A percentile compares a stretch with the other conserved stretches of the same genome.
Conservation (phyloP, 768 basidiomycete genomes). For the Hydnomerulius pinastri region DNA sequence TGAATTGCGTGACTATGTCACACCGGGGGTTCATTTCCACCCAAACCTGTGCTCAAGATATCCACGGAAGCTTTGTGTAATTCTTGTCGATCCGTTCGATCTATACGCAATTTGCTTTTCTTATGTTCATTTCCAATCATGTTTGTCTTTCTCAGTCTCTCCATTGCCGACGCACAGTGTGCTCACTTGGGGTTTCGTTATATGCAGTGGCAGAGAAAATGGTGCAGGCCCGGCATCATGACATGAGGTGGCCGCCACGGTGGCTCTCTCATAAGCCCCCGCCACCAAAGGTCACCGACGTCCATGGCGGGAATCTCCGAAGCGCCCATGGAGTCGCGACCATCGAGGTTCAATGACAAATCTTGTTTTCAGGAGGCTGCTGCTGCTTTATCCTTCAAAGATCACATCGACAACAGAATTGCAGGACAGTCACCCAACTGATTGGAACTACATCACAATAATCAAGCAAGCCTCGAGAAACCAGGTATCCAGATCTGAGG, state of each 20-base stretch:
- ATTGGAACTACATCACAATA: too few species aligned
- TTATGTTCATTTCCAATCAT: constrained; percentile 12
- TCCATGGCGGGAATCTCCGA: too few species aligned
- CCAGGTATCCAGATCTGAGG: too few species aligned
- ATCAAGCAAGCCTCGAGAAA: too few species aligned
- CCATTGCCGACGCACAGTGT: not conserved
- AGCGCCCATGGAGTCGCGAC: too few species aligned
- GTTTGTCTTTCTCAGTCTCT: constrained; percentile 2
- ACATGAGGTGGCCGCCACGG: constrained; percentile 3
- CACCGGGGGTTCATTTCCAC: constrained; percentile 24
- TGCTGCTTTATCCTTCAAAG: too few species aligned
- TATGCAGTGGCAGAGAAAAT: not conserved
- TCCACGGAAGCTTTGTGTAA: constrained; percentile 11
- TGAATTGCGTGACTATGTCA: constrained; percentile 32
- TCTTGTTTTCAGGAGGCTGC: too few species aligned
- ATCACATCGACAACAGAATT: too few species aligned
- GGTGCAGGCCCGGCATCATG: not conserved
- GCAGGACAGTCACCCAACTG: not conserved
- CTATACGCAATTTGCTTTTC: constrained; percentile 8
- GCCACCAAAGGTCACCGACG: not conserved
- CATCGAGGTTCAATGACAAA: too few species aligned
- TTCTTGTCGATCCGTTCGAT: constrained; percentile 14
- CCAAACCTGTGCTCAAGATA: constrained; percentile 32
- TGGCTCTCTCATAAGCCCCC: not conserved
- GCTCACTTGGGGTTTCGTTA: too few species aligned